Conservation (phyloP, 768 basidiomycete genomes). For the Suillus decipiens region DNA sequence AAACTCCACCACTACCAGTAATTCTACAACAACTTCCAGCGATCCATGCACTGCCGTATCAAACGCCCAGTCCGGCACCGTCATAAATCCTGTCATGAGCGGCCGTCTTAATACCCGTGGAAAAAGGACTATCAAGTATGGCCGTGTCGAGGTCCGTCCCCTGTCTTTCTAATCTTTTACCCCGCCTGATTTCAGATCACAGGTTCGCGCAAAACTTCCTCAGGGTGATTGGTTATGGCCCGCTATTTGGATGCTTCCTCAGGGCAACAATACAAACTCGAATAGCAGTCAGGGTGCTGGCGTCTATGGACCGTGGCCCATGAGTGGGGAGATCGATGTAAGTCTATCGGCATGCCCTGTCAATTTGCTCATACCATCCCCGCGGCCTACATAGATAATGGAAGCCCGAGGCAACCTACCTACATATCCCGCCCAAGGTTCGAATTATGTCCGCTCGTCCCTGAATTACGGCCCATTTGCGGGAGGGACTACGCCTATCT, state of each 20-base stretch:
- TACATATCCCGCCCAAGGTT: slow-evolving; percentile 43
- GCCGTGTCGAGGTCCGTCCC: slow-evolving; percentile 50
- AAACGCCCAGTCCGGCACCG: slow-evolving; percentile 31
- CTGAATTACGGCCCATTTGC: slow-evolving; percentile 69
- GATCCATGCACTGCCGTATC: slow-evolving; percentile 49
- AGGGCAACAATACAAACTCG: slow-evolving; percentile 21
- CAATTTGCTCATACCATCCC: not conserved
- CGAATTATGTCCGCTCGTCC: slow-evolving; percentile 52
- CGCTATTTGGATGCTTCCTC: slow-evolving; percentile 35
- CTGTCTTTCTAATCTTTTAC: not conserved
- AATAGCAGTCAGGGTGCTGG: slow-evolving; percentile 18
- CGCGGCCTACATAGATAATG: slow-evolving; percentile 41
- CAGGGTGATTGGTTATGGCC: slow-evolving; percentile 46
- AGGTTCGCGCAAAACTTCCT: slow-evolving; percentile 64
- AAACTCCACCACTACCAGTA: slow-evolving; percentile 10
- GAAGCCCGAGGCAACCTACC: slow-evolving; percentile 52
- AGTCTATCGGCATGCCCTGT: slow-evolving; percentile 27
- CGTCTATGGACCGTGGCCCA: slow-evolving; percentile 45
- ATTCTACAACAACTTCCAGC: slow-evolving; percentile 21
- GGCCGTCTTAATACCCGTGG: slow-evolving; percentile 55
- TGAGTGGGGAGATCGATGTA: slow-evolving; percentile 60
- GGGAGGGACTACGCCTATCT: slow-evolving; percentile 33
- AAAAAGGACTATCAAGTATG: slow-evolving; percentile 51
- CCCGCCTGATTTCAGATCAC: not conserved
- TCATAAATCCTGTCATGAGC: slow-evolving; percentile 55